Evolutionary conservation across 805 yeast species (phyloP).

Genomic region (Nakazawaea sp.): DNA sequence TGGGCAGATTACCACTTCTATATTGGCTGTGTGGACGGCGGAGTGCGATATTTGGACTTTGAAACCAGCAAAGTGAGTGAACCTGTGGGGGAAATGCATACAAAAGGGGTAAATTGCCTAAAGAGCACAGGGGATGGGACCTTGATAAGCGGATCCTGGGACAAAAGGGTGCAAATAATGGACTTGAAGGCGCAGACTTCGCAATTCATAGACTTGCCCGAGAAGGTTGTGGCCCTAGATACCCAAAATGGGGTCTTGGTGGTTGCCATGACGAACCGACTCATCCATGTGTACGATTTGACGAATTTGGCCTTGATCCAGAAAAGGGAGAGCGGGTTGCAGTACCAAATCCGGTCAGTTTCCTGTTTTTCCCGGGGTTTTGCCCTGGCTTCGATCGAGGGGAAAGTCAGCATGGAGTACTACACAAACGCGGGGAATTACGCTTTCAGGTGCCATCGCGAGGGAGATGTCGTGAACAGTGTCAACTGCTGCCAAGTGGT

Average conservation of each 20-base stretch:
- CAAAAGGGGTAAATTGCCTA: slow-evolving; percentile 32
- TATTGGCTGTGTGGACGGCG: slow-evolving; percentile 46
- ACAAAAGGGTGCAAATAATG: slow-evolving; percentile 38
- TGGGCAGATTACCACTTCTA: background rate
- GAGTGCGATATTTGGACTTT: slow-evolving; percentile 42
- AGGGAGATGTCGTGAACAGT: slow-evolving; percentile 5
- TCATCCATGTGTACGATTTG: slow-evolving; percentile 51
- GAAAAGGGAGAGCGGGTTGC: slow-evolving; percentile 55
- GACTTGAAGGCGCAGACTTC: slow-evolving; percentile 31
- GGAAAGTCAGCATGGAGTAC: slow-evolving; percentile 70
- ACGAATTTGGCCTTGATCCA: slow-evolving; percentile 33
- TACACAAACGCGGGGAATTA: slow-evolving; percentile 48
- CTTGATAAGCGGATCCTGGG: slow-evolving; percentile 58
- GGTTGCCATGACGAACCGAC: slow-evolving; percentile 46
- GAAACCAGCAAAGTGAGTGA: slow-evolving; percentile 30
- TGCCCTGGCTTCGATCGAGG: slow-evolving; percentile 72
- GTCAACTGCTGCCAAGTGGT: slow-evolving; percentile 6
- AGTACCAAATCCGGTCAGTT: slow-evolving; percentile 55
- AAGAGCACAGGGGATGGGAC: slow-evolving; percentile 21
- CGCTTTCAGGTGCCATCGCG: slow-evolving; percentile 79
- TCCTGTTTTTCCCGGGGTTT: slow-evolving; percentile 49
- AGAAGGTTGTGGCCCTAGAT: slow-evolving; percentile 62
- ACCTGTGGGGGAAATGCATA: slow-evolving; percentile 25
- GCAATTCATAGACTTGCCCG: slow-evolving; percentile 22
- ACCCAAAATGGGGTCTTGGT: slow-evolving; percentile 32